Evolutionary conservation across 2,329 filamentous ascomycete genomes (phyloP).

Genomic region (Calonectria hawksworthii): DNA sequence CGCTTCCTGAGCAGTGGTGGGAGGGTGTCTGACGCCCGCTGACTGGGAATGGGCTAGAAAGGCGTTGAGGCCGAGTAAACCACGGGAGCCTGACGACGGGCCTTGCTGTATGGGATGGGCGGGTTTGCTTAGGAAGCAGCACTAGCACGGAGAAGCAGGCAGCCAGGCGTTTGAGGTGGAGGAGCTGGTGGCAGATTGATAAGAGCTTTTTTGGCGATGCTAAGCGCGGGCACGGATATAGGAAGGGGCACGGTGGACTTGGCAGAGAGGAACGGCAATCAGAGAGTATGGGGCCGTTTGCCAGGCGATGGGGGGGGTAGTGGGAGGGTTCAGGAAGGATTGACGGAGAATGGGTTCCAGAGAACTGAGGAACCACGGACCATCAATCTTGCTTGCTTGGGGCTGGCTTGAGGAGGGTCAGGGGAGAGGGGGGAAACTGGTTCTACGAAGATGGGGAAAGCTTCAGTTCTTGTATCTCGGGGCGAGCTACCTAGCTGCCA

Average conservation of each 20-base stretch:
- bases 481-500: neutral
- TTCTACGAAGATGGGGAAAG: constrained; percentile 1
- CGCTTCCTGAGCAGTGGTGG: constrained; percentile 3
- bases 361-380: constrained; percentile 19
- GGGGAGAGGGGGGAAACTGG: neutral
- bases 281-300: constrained; percentile 17
- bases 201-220: constrained; percentile 19
- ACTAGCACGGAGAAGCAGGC: constrained; percentile 15
- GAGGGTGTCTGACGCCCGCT: constrained; percentile 28
- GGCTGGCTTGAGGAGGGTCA: constrained; percentile 5
- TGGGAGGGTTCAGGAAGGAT: constrained; percentile 8
- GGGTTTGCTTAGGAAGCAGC: constrained; percentile 13
- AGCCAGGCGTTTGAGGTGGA: constrained; percentile 13
- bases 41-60: constrained; percentile 6
- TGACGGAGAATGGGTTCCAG: neutral
- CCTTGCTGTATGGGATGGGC: constrained; percentile 12
- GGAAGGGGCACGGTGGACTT: constrained; percentile 10
- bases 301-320: neutral
- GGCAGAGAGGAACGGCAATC: constrained; percentile 14
- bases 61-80: constrained; percentile 19
- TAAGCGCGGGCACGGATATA: constrained; percentile 19
- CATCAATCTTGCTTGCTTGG: constrained; percentile 11
- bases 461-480: constrained; percentile 29
- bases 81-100: constrained; percentile 15
- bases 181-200: constrained; percentile 26